phyloP scores from a whole-genome alignment of 495 filamentous ascomycete genomes.

The Talaromyces nanjingensis region DNA sequence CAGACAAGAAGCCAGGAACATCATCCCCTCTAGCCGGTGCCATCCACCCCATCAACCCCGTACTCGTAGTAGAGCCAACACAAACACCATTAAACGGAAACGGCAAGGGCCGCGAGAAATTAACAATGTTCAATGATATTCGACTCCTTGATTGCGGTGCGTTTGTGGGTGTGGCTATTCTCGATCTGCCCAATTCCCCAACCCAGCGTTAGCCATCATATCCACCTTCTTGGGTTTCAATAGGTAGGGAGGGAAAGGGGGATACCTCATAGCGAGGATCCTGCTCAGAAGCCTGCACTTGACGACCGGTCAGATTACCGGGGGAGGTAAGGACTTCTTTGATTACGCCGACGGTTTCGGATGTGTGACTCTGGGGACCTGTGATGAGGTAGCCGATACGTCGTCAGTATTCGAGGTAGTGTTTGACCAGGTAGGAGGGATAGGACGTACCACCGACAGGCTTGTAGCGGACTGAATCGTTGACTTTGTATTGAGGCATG shows the following conservation, averaged over 20 bases:
- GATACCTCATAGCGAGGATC: constrained; percentile 26
- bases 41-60: not conserved
- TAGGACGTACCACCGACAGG: constrained; percentile 26
- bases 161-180: constrained; percentile 27
- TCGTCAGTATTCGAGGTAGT: no score
- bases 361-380: constrained; percentile 27
- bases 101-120: not conserved
- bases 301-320: constrained; percentile 18
- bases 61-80: not conserved
- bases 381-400: not conserved
- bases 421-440: not conserved
- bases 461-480: constrained; percentile 27
- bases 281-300: constrained; percentile 16
- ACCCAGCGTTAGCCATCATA: not conserved
- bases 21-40: constrained; percentile 3
- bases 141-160: constrained; percentile 25
- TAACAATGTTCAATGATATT: constrained; percentile 22
- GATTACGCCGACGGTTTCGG: constrained; percentile 20
- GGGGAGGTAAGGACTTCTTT: constrained; percentile 18
- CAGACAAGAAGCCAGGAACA: not conserved
- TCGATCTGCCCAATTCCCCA: constrained; percentile 18
- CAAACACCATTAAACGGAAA: not conserved
- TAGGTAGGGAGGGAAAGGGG: not conserved
- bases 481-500: constrained; percentile 23
- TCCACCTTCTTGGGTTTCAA: no score